Conservation (phyloP, 805 yeast species). For the Saccharomycopsis sp. region DNA sequence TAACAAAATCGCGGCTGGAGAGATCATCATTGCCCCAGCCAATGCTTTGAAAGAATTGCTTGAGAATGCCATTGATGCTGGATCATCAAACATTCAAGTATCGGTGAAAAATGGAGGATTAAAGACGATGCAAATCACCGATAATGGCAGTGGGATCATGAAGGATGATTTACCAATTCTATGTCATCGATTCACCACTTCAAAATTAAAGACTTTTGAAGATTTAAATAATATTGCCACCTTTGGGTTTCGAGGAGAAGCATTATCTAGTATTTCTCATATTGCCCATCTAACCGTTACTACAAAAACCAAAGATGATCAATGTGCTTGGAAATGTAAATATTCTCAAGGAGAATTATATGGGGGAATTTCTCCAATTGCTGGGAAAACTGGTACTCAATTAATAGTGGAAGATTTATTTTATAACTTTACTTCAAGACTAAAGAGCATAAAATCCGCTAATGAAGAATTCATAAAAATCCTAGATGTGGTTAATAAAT, state of each 20-base stretch:
- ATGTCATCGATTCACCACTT: constrained; percentile 91
- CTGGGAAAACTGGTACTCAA: constrained; percentile 84
- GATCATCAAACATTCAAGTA: constrained; percentile 62
- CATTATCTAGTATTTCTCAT: constrained; percentile 88
- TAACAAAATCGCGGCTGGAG: constrained; percentile 94
- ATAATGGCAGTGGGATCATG: constrained; percentile 77
- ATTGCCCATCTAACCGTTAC: constrained; percentile 72
- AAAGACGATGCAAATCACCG: constrained; percentile 76
- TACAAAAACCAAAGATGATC: constrained; percentile 52
- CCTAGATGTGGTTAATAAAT: constrained; percentile 73
- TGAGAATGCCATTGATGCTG: constrained; percentile 89
- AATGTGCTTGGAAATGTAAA: constrained; percentile 62
- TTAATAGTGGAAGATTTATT: constrained; percentile 81
- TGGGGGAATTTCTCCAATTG: constrained; percentile 48
- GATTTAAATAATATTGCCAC: constrained; percentile 66
- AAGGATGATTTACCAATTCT: constrained; percentile 64
- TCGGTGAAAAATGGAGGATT: constrained; percentile 88
- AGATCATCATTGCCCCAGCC: constrained; percentile 85
- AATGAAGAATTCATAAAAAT: constrained; percentile 70
- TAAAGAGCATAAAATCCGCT: constrained; percentile 51
- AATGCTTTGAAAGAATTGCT: constrained; percentile 89
- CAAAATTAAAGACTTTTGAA: constrained; percentile 64
- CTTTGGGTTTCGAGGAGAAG: constrained; percentile 95
- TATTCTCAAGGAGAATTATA: constrained; percentile 57
- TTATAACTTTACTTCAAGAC: constrained; percentile 75